Conservation (phyloP, 2,329 filamentous ascomycete genomes). For the Colletotrichum tropicale region DNA sequence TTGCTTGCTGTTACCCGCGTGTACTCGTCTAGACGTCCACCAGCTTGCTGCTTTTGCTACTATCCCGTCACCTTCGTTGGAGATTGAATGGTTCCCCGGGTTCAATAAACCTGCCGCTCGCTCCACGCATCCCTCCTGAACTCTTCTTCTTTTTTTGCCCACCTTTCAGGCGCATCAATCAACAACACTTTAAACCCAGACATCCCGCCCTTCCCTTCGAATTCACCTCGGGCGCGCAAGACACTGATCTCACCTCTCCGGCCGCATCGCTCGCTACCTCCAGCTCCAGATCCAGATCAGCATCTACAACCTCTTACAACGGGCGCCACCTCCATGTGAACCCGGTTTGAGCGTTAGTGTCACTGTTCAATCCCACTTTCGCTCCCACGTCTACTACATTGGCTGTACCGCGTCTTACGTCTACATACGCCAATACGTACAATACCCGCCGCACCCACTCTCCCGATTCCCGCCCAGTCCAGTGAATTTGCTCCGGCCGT, state of each 20-base stretch:
- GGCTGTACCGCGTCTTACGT: not conserved
- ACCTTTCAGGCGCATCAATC: not conserved
- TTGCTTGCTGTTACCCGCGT: not conserved
- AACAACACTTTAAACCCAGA: not conserved
- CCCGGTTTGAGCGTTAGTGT: slow-evolving; percentile 1
- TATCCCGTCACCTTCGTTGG: slow-evolving; percentile 1
- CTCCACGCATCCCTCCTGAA: not conserved
- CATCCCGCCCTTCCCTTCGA: not conserved
- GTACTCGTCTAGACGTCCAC: not conserved
- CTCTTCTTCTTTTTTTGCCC: not conserved
- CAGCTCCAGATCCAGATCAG: not conserved
- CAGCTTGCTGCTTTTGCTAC: not conserved
- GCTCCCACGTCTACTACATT: not conserved
- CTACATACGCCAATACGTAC: not conserved
- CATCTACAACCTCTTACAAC: slow-evolving; percentile 3
- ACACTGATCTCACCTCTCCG: not conserved
- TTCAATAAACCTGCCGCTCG: slow-evolving; percentile 5
- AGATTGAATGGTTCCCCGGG: slow-evolving; percentile 8
- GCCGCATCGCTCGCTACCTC: not conserved
- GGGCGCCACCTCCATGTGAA: slow-evolving; percentile 1
- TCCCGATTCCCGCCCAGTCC: not conserved
- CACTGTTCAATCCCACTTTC: slow-evolving; percentile 1
- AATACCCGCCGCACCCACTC: not conserved
- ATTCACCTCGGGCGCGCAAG: not conserved
- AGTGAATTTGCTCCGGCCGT: not conserved